Evolutionary conservation across 176 grass and related monocot genomes (phyloP).

Genomic region (Hyparrhenia diplandra): DNA sequence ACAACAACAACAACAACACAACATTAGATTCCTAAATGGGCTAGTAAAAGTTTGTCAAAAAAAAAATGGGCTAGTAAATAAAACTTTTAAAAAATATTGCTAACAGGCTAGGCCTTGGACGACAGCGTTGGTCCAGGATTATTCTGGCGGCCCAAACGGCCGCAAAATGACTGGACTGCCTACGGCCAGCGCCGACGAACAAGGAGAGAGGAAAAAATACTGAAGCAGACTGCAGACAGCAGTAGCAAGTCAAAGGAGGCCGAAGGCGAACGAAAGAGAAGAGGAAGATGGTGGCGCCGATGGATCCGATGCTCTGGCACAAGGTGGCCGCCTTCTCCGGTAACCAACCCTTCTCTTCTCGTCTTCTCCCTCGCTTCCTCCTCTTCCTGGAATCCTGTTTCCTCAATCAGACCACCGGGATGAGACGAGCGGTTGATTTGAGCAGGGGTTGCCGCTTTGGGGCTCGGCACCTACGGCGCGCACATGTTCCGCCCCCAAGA

Average conservation of each 20-base stretch:
- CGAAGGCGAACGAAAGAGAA: background rate
- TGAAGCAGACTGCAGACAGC: no score
- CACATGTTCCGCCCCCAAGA: constrained; percentile 73
- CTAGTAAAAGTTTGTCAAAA: no score
- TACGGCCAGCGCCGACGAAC: constrained; percentile 3
- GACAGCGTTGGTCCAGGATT: background rate
- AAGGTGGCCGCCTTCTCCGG: constrained; percentile 92
- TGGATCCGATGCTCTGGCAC: constrained; percentile 74
- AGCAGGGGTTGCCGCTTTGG: constrained; percentile 78
- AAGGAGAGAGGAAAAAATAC: background rate
- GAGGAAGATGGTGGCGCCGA: constrained; percentile 28
- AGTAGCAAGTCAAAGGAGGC: background rate
- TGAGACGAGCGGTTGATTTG: background rate
- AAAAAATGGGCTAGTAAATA: no score
- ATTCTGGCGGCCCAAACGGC: background rate
- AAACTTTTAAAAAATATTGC: no score
- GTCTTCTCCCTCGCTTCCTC: background rate
- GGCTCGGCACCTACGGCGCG: constrained; percentile 80
- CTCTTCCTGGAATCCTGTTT: background rate
- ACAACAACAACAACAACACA: no score
- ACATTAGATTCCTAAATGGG: no score
- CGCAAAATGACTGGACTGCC: background rate
- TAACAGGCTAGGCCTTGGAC: background rate
- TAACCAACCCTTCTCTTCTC: background rate
- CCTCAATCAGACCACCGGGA: background rate